Percentiles rank a stretch among this genome's conserved stretches.
Conservation (phyloP, 148 eudicot genomes). For the Oxyria digyna region DNA sequence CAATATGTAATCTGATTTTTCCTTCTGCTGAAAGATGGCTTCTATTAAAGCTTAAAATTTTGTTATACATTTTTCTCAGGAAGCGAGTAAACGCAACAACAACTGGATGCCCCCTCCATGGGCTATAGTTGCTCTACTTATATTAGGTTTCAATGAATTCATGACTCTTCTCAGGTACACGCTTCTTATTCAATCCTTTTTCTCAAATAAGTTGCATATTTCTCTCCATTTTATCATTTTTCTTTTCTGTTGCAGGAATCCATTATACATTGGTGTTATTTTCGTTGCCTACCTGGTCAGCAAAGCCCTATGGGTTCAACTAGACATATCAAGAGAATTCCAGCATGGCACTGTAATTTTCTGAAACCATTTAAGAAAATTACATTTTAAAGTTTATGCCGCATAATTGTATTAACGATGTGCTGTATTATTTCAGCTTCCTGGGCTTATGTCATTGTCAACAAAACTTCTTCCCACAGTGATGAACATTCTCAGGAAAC, state of each 20-base stretch:
- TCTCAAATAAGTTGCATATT: neutral
- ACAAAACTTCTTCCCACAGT: slow-evolving; percentile 78
- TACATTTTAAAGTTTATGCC: neutral
- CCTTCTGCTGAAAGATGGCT: neutral
- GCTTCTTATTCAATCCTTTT: neutral
- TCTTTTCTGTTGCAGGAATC: slow-evolving; percentile 54
- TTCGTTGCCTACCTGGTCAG: slow-evolving; percentile 65
- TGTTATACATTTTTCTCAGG: slow-evolving; percentile 32
- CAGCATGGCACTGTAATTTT: slow-evolving; percentile 80
- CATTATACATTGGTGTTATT: slow-evolving; percentile 61
- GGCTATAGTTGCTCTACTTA: slow-evolving; percentile 76
- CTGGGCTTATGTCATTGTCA: slow-evolving; percentile 74
- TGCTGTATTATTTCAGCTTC: slow-evolving; percentile 48
- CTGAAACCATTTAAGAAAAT: neutral
- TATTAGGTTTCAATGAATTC: slow-evolving; percentile 92
- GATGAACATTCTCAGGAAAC: slow-evolving; percentile 67
- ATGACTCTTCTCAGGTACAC: slow-evolving; percentile 87
- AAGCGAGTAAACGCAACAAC: slow-evolving; percentile 84
- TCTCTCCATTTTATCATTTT: neutral
- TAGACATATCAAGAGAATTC: slow-evolving; percentile 76
- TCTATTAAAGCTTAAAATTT: neutral
- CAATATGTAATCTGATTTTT: neutral
- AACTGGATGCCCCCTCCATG: slow-evolving; percentile 99
- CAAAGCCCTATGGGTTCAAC: slow-evolving; percentile 96
- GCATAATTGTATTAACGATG: neutral